A percentile compares a stretch with the other conserved stretches of the same genome.
Evolutionary conservation across 1,284 basidiomycete genomes (phyloP).

Genomic region (Cystobasidium slooffiae): DNA sequence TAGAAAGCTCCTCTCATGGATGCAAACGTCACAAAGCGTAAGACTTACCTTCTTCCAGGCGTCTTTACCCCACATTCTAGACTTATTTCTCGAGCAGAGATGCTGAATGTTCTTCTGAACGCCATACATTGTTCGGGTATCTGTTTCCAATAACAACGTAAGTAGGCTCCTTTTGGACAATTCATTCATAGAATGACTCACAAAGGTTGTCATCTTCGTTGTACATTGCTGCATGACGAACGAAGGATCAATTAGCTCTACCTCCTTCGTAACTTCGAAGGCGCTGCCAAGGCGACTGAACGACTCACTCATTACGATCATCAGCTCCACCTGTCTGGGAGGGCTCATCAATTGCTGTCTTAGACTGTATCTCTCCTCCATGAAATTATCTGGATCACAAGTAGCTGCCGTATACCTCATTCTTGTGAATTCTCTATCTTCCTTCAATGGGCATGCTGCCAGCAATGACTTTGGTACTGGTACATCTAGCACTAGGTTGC

Average conservation of each 20-base stretch:
- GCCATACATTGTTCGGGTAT: conserved; percentile 81
- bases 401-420: conserved; percentile 68
- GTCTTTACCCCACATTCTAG: conserved; percentile 92
- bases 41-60: conserved; percentile 81
- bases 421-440: conserved; percentile 87
- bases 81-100: conserved; percentile 76
- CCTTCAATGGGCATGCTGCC: conserved; percentile 72
- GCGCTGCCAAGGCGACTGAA: neutral
- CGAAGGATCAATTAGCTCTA: neutral
- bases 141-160: no score
- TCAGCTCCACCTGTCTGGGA: conserved; percentile 76
- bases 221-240: conserved; percentile 13
- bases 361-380: conserved; percentile 75
- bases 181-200: no score
- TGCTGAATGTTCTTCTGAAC: conserved; percentile 77
- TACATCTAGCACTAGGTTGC: conserved; percentile 86
- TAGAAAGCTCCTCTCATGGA: neutral
- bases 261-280: no score
- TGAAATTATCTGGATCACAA: conserved; percentile 83
- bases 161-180: no score
- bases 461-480: conserved; percentile 83
- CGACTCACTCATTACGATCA: conserved; percentile 74
- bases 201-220: conserved; percentile 73
- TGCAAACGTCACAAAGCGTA: neutral
- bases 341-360: conserved; percentile 88